Conservation (phyloP, 345 rosid species). For the Citrus trifoliata region DNA sequence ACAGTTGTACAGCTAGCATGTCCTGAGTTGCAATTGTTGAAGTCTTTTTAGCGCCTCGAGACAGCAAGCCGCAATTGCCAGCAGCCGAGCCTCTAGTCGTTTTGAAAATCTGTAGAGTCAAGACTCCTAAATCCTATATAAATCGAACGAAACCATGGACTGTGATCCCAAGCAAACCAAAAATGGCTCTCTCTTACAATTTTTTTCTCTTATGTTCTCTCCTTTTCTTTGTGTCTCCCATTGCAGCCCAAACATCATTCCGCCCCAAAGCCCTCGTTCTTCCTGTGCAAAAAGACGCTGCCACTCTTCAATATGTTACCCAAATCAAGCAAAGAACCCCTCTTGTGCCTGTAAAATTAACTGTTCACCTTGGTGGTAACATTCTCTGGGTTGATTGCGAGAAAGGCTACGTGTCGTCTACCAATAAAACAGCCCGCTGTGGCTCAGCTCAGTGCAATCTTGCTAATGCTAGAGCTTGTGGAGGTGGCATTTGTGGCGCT, state of each 20-base stretch:
- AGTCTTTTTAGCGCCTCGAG: not conserved
- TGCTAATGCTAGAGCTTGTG: conserved; percentile 18
- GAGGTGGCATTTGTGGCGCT: conserved; percentile 22
- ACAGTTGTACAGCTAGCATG: not conserved
- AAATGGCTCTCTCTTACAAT: not conserved
- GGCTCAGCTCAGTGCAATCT: conserved; percentile 27
- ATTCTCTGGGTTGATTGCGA: conserved; percentile 40
- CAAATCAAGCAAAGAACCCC: conserved; percentile 23
- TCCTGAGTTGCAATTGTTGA: conserved; percentile 1
- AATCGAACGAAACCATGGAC: not conserved
- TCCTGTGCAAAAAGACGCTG: conserved; percentile 20
- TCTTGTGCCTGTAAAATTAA: conserved; percentile 12
- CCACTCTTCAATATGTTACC: conserved; percentile 25
- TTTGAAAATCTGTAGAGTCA: not conserved
- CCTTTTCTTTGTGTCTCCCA: not conserved
- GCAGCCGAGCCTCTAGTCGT: not conserved
- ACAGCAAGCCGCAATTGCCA: not conserved
- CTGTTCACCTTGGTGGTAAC: conserved; percentile 34
- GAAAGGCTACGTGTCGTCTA: conserved; percentile 22
- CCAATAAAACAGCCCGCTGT: conserved; percentile 21
- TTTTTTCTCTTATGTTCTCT: not conserved
- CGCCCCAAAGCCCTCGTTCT: conserved; percentile 27
- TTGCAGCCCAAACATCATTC: conserved; percentile 4
- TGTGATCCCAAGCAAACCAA: not conserved
- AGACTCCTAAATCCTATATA: not conserved